A percentile compares a stretch with the other conserved stretches of the same genome.
Conservation (phyloP, 495 filamentous ascomycete genomes). For the Penicillium samsonianum region DNA sequence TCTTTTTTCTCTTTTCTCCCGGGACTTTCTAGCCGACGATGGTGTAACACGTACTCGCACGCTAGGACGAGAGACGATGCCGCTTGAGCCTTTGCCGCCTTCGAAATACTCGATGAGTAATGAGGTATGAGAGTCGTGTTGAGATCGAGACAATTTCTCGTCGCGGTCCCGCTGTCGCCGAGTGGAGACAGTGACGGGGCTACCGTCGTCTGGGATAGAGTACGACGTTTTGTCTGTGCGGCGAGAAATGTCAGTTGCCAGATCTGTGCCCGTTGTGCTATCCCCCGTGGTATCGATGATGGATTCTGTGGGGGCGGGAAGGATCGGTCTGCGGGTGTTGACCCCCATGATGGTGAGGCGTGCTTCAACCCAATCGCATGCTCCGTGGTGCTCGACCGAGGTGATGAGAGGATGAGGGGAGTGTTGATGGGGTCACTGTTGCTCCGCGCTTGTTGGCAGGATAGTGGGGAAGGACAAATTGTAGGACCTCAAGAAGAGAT, state of each 20-base stretch:
- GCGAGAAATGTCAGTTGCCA: slow-evolving; percentile 76
- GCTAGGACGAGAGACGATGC: slow-evolving; percentile 71
- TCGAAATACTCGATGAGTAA: slow-evolving; percentile 98
- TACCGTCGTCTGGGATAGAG: slow-evolving; percentile 94
- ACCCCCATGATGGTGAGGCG: slow-evolving; percentile 63
- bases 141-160: slow-evolving; percentile 51
- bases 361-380: slow-evolving; percentile 37
- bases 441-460: slow-evolving; percentile 22
- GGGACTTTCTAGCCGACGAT: slow-evolving; percentile 59
- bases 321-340: slow-evolving; percentile 65
- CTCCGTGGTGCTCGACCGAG: slow-evolving; percentile 19
- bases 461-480: slow-evolving; percentile 22
- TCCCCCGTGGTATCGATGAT: slow-evolving; percentile 61
- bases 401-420: slow-evolving; percentile 23
- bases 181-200: slow-evolving; percentile 83
- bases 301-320: slow-evolving; percentile 80
- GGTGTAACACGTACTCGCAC: slow-evolving; percentile 95
- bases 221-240: slow-evolving; percentile 80
- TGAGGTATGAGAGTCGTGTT: slow-evolving; percentile 78
- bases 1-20: slow-evolving; percentile 56
- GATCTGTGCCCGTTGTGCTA: slow-evolving; percentile 67
- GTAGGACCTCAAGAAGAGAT: neutral
- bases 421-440: slow-evolving; percentile 17
- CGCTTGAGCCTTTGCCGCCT: slow-evolving; percentile 68
- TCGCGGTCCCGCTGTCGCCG: slow-evolving; percentile 56